Evolutionary conservation across 768 basidiomycete species (phyloP).

Genomic region (Lactifluus pinguis): DNA sequence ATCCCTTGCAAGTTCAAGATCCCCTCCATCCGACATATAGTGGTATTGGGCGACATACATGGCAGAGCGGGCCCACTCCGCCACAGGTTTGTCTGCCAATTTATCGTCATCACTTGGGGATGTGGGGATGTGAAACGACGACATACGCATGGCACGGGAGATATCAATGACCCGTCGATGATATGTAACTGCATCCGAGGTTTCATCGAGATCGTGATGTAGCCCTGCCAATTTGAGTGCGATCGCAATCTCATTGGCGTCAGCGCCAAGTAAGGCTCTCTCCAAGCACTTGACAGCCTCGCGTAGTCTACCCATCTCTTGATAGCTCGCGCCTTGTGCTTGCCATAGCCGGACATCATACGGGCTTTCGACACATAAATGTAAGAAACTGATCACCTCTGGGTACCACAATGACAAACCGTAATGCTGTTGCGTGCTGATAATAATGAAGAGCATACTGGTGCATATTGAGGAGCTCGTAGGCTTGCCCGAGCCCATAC

Average conservation of each 20-base stretch:
- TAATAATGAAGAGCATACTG: constrained; percentile 95
- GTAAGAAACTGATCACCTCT: neutral
- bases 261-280: constrained; percentile 77
- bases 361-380: constrained; percentile 42
- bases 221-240: constrained; percentile 68
- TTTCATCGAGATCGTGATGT: constrained; percentile 57
- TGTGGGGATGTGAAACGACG: constrained; percentile 10
- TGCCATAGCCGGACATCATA: constrained; percentile 97
- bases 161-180: constrained; percentile 76
- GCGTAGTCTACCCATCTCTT: constrained; percentile 78
- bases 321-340: constrained; percentile 88
- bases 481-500: constrained; percentile 98
- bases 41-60: constrained; percentile 79
- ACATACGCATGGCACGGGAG: constrained; percentile 51
- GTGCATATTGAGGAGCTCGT: constrained; percentile 94
- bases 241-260: constrained; percentile 65
- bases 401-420: constrained; percentile 37
- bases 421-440: constrained; percentile 86
- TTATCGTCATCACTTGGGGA: constrained; percentile 13
- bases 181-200: constrained; percentile 61
- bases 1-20: constrained; percentile 64
- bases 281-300: constrained; percentile 91
- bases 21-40: constrained; percentile 49
- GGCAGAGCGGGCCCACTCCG: constrained; percentile 78
- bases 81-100: constrained; percentile 50